Evolutionary conservation across 2,329 filamentous ascomycete species (phyloP), one percentile per base, ranked within the genome.

Genomic region (Metarhizium sp.): DNA sequence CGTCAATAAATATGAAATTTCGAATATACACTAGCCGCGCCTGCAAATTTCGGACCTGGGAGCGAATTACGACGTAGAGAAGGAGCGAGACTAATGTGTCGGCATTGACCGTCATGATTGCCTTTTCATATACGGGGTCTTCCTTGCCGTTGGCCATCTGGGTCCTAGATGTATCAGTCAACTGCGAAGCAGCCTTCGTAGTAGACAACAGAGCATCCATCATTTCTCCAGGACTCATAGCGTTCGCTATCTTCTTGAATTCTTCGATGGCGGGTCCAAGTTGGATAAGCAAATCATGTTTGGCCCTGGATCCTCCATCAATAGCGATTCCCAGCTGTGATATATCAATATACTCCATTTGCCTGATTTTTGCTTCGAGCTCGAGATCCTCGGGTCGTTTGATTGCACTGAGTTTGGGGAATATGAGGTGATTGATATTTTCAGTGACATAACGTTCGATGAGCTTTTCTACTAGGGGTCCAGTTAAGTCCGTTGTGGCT

Each of bases 1-100:
- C 94, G 63, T 97, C 94, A 52, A 96, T 92, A 70, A 96, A 99
- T 61, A 96, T 94, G 66, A 96, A 99, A 65, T 95, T 90, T 47
- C 92, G 88, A 79, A 97, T 96, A 68, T 97, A 99, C n/a, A 88
- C 78, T 50, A 99, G 75, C 20, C 92, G 82, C 3, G 94, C 91
- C 63, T 96, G 90, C 8, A 99, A 76, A 70, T 96, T 87, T 57
- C 88, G 85, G 30, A 95, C 85, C 58, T 94, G 88, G 11, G 92
- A 90, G 59, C 92, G 82, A 58, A 99, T 97, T 11, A 99, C 88
- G 16, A 99, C 91, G 59, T 95, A 85, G 20, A 99, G 78, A 14
- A 99, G 78, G 57, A 99, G 74, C 0, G 94, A 96, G 2, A 99
- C 94, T 32, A 99, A 75, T 0, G 92, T 90, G 71, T 99, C 94